Evolutionary conservation across 805 yeast genomes (phyloP), one percentile per base, ranked within the genome.

Genomic region (Saccharomycopsis fibuligera): DNA sequence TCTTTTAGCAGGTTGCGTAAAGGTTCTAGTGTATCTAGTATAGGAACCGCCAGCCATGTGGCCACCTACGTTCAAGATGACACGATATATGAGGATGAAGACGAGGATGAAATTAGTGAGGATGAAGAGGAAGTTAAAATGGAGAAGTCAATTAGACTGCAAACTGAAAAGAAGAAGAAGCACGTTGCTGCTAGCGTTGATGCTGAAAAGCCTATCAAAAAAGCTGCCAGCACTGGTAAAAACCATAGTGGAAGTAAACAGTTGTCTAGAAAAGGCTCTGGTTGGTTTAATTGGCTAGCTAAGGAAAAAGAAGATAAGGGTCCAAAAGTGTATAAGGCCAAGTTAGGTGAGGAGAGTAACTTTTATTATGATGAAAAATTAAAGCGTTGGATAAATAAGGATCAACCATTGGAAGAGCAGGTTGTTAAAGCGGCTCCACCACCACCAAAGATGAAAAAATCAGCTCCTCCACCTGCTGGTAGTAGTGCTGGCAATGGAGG

Each of bases 381-480:
- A 60, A 81, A 83, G 62, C 76, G 96, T 59, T 93, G 97, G 96
- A 78, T 93, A 45, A 82, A 87, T 60, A 78, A 76, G 48, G 76
- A 79, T 54, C 79, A 77, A 3, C 76, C 81, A 23, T 70, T 75
- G 44, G 93, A 78, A 60, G 90, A 83, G 43, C 81, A 81, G 57
- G 65, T 72, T 45, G 70, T 68, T 42, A 65, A 45, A n/a, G 33
- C 44, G 17, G 38, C 45, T 35, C 52, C 52, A 16, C 49, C 52
- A 10, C 52, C 52, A 14, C 52, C 52, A 2, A 48, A 70, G 4
- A 63, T 58, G 56, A 73, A 74, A 58, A 68, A 61, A 54, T 50
- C 58, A 21, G 54, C 61, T 3, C 49, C 57, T 21, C 54, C 62
- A 3, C 27, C 31, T 12, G 19, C 14, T 12, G 14, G 19, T 6